Conservation (phyloP, 495 filamentous ascomycete genomes). For the Aspergillus hancockii region DNA sequence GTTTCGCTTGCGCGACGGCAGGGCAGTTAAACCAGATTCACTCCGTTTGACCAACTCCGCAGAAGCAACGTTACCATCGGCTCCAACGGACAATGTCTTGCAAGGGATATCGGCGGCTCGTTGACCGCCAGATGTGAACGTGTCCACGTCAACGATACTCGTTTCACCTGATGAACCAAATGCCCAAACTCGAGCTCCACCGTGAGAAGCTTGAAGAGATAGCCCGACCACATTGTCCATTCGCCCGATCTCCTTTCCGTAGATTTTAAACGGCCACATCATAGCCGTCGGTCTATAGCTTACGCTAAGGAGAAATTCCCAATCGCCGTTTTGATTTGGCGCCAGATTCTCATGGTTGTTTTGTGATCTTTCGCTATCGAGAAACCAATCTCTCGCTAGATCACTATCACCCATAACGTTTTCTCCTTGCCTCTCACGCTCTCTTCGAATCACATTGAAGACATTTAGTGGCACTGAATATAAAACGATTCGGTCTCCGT, state of each 20-base stretch:
- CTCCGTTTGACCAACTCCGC: conserved; percentile 18
- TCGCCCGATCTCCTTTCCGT: conserved; percentile 44
- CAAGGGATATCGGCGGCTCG: conserved; percentile 21
- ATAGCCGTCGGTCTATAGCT: conserved; percentile 36
- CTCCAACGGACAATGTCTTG: conserved; percentile 27
- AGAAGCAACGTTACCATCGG: conserved; percentile 33
- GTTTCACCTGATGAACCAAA: conserved; percentile 36
- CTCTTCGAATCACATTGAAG: conserved; percentile 47
- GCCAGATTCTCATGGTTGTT: conserved; percentile 35
- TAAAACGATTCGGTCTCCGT: conserved; percentile 53
- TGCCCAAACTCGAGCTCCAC: conserved; percentile 43
- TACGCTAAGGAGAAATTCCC: conserved; percentile 41
- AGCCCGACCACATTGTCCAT: conserved; percentile 40
- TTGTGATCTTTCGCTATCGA: conserved; percentile 29
- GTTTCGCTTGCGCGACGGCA: conserved; percentile 34
- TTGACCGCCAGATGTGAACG: conserved; percentile 22
- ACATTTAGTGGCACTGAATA: conserved; percentile 66
- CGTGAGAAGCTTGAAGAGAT: conserved; percentile 35
- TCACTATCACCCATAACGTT: conserved; percentile 40
- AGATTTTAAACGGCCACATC: conserved; percentile 46
- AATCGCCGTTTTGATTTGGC: conserved; percentile 41
- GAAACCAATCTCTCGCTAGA: conserved; percentile 35
- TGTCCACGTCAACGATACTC: conserved; percentile 41
- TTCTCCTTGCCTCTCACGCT: conserved; percentile 37
- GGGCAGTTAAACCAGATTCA: conserved; percentile 8